Evolutionary conservation across 768 basidiomycete genomes (phyloP).

Genomic region (Pisolithus microcarpus): DNA sequence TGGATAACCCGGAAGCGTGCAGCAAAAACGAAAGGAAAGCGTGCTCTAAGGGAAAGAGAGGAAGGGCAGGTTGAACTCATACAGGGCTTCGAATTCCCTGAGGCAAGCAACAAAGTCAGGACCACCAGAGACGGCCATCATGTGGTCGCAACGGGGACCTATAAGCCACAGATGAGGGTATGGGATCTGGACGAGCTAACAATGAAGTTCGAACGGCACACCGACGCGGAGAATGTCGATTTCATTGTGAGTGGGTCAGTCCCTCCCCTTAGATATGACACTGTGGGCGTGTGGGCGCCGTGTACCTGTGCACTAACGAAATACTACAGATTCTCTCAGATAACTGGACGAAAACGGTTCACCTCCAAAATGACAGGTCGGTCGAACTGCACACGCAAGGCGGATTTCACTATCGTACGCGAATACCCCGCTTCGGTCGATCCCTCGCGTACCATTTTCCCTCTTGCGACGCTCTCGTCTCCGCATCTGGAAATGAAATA

Average conservation of each 20-base stretch:
- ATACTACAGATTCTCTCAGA: constrained; percentile 75
- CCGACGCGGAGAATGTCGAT: constrained; percentile 96
- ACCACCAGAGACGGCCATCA: constrained; percentile 89
- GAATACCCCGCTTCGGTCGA: constrained; percentile 93
- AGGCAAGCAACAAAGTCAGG: constrained; percentile 87
- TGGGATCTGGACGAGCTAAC: constrained; percentile 93
- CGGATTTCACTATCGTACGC: constrained; percentile 85
- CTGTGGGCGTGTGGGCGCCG: neutral
- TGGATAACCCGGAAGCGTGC: constrained; percentile 79
- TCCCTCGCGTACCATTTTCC: constrained; percentile 89
- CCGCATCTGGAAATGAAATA: constrained; percentile 79
- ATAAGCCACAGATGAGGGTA: constrained; percentile 95
- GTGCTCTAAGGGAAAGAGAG: constrained; percentile 60
- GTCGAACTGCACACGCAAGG: constrained; percentile 92
- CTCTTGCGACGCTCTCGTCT: constrained; percentile 86
- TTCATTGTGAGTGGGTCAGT: constrained; percentile 79
- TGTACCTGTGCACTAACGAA: neutral
- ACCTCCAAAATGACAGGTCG: constrained; percentile 93
- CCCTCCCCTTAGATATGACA: neutral
- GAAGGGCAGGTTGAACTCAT: constrained; percentile 86
- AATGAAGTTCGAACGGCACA: constrained; percentile 92
- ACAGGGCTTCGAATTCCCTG: constrained; percentile 96
- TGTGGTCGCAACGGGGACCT: constrained; percentile 90
- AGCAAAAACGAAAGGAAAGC: constrained; percentile 47
- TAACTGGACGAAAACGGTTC: constrained; percentile 98